These are phyloP conservation scores for Cubamyces sp. DNA, from an alignment of 768 basidiomycete genomes.

Conservation along the genomic window DNA sequence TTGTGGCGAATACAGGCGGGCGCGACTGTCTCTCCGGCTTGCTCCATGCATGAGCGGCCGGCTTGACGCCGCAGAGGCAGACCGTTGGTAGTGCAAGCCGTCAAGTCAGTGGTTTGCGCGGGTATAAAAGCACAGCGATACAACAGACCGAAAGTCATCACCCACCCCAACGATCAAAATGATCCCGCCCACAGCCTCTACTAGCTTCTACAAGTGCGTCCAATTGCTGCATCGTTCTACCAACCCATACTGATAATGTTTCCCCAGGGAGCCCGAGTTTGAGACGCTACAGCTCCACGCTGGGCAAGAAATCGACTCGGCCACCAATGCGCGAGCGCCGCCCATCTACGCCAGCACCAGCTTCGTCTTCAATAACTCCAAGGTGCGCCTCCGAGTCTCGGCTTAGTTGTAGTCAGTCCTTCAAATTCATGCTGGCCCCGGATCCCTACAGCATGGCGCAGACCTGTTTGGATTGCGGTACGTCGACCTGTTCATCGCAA, in stretches of 20 bases:
- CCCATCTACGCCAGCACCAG: constrained; percentile 79
- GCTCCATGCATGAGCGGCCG: no score
- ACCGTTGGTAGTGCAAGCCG: no score
- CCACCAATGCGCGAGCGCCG: constrained; percentile 74
- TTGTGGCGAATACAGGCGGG: no score
- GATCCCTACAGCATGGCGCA: constrained; percentile 58
- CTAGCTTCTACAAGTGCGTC: constrained; percentile 30
- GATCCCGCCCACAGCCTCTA: constrained; percentile 2
- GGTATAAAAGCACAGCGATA: not conserved
- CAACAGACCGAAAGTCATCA: not conserved
- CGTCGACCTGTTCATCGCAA: not conserved
- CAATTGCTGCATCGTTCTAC: not conserved
- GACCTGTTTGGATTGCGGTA: constrained; percentile 69
- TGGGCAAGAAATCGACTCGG: constrained; percentile 64
- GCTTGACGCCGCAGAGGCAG: no score
- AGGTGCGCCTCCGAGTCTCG: constrained; percentile 42
- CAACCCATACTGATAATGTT: not conserved
- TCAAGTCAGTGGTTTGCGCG: not conserved
- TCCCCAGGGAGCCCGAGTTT: constrained; percentile 59
- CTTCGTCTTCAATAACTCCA: constrained; percentile 73
- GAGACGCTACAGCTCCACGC: constrained; percentile 83
- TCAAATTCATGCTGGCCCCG: no score
- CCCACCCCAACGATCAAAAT: not conserved
- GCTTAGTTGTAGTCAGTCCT: not conserved
- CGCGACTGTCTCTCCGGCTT: no score